phyloP scores from a whole-genome alignment of 164 flowering plant genomes.

The Paratinospora sagittata region DNA sequence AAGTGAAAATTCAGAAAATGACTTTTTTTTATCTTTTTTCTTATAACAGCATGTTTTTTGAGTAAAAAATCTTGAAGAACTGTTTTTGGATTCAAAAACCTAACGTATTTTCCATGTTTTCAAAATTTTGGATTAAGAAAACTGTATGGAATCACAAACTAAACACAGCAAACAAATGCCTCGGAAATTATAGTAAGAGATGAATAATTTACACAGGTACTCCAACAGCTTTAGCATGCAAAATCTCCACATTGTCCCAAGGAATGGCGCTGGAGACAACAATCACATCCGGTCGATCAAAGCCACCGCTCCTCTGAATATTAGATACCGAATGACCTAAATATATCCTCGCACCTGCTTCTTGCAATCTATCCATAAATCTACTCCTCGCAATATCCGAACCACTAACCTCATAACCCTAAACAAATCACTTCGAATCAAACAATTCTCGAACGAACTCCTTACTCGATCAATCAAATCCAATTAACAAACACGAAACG shows the following conservation, averaged over 20 bases:
- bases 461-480: not conserved
- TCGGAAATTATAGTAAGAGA: not conserved
- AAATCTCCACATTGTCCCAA: constrained; percentile 37
- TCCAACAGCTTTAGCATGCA: constrained; percentile 32
- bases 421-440: not conserved
- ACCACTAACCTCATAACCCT: constrained; percentile 48
- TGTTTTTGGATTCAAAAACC: too few relatives aligned
- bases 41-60: too few relatives aligned
- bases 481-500: not conserved
- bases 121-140: too few relatives aligned
- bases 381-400: constrained; percentile 43
- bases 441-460: not conserved
- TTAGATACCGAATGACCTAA: constrained; percentile 37
- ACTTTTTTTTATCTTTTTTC: too few relatives aligned
- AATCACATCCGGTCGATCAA: constrained; percentile 25
- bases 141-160: too few relatives aligned
- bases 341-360: constrained; percentile 33
- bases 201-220: constrained; percentile 32
- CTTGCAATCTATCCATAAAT: constrained; percentile 31
- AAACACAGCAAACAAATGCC: not conserved
- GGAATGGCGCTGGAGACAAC: constrained; percentile 46
- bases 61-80: too few relatives aligned
- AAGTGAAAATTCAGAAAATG: too few relatives aligned
- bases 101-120: too few relatives aligned
- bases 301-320: constrained; percentile 22